Conservation (phyloP, 345 rosid genomes). For the Luvunga scandens region DNA sequence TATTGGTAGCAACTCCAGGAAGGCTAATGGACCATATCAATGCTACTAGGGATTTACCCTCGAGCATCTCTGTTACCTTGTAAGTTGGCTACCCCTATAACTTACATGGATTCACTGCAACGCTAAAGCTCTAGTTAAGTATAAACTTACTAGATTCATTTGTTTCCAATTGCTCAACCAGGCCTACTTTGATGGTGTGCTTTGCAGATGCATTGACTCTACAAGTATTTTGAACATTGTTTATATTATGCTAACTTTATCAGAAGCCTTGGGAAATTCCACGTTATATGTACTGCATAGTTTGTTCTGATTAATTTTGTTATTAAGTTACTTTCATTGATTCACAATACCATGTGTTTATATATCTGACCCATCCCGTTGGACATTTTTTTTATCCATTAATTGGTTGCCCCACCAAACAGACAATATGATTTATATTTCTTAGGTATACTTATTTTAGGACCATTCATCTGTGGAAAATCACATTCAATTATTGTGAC, state of each 20-base stretch:
- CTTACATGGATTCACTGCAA: neutral
- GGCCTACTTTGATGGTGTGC: neutral
- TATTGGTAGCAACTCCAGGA: constrained; percentile 96
- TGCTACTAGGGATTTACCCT: constrained; percentile 86
- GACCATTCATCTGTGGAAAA: neutral
- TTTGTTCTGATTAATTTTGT: neutral
- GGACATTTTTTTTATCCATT: neutral
- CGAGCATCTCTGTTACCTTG: constrained; percentile 93
- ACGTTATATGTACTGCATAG: neutral
- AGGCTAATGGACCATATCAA: constrained; percentile 97
- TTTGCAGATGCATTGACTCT: neutral
- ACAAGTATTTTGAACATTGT: neutral
- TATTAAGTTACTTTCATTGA: neutral
- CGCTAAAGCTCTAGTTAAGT: constrained; percentile 6
- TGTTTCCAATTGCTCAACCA: neutral
- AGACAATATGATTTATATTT: neutral
- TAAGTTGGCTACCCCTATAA: constrained; percentile 34
- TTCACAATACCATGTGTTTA: neutral
- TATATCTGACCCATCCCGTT: neutral
- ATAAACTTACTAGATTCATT: neutral
- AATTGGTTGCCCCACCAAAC: neutral
- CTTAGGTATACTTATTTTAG: neutral
- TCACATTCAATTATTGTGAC: neutral
- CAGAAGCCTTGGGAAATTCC: neutral
- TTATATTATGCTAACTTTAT: constrained; percentile 4